Base-by-base conservation (phyloP, 164 flowering plant species). In the Aristolochia californica region DNA sequence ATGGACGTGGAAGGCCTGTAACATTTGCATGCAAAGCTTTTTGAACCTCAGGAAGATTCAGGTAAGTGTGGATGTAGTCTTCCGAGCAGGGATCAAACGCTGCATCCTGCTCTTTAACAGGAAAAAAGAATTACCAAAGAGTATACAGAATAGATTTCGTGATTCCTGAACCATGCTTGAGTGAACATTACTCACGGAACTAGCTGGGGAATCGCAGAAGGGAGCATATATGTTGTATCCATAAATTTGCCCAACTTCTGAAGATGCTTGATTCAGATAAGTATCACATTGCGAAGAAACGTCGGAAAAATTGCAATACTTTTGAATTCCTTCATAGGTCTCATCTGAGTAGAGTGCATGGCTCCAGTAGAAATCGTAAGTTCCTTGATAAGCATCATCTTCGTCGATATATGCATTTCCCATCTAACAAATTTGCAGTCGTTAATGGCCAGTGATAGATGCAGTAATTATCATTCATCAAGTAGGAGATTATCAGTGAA, bases 51-150 rank as follows among this genome's bases (percentile, higher is more conserved):
- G 79, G 74, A 15, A 53, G 58, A 54, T 78, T 75, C 53, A 78
- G 40, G 55, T 75, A 78, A 12, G 53, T 5, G 30, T 0, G 0
- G 11, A 73, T 57, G 38, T 75, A 78, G 4, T 56, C 5, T 9
- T 43, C 53, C 0, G 74, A 48, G 65, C 79, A 78, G 11, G 82
- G 82, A 66, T 78, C 82, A 53, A 71, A 73, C n/a, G 13, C 49
- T 2, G 21, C 25, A 59, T 17, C 43, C 62, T 59, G 52, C 18
- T 47, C 5, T 14, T 13, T 17, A 22, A 18, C 15, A 1, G 24
- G 67, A 59, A 49, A 84, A 82, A 2, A 27, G 47, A 0, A 84
- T 80, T n/a, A n/a, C n/a, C n/a, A n/a, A n/a, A n/a, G n/a, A n/a
- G n/a, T n/a, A n/a, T n/a, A n/a, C n/a, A n/a, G n/a, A n/a, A n/a